Percentiles rank a stretch among this genome's conserved stretches.
These are phyloP conservation scores for Lactuca sativa DNA, from an alignment of 129 eudicot species.

Conservation along the genomic window DNA sequence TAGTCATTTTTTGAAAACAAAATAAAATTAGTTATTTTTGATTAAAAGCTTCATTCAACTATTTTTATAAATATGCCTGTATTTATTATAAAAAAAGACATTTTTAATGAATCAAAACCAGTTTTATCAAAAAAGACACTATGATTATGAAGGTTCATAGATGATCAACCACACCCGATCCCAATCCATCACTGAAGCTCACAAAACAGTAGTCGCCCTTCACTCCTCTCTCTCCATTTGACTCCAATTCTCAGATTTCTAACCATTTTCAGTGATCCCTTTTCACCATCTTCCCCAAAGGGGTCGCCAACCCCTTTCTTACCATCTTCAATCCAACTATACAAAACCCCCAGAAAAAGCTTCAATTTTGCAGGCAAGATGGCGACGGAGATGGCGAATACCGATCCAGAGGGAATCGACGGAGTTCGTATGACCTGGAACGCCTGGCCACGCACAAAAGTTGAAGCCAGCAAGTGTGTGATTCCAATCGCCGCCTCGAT, in stretches of 20 bases:
- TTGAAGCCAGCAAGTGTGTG: constrained; percentile 77
- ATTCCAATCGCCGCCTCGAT: constrained; percentile 91
- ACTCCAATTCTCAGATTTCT: constrained; percentile 9
- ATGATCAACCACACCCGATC: not conserved
- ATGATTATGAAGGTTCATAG: not conserved
- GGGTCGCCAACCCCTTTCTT: constrained; percentile 13
- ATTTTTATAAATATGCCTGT: too few relatives aligned
- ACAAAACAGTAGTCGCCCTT: constrained; percentile 3
- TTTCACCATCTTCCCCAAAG: constrained; percentile 9
- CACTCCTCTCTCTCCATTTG: constrained; percentile 7
- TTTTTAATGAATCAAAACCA: not conserved
- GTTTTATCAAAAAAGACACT: too few relatives aligned
- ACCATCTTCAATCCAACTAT: not conserved
- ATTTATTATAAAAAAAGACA: too few relatives aligned
- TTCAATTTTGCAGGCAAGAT: constrained; percentile 17
- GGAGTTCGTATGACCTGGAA: constrained; percentile 92
- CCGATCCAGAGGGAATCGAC: constrained; percentile 86
- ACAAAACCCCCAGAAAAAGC: constrained; percentile 13
- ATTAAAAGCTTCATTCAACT: too few relatives aligned
- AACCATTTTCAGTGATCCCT: constrained; percentile 10
- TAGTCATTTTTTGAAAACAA: too few relatives aligned
- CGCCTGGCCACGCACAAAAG: constrained; percentile 79
- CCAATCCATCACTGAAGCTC: constrained; percentile 6
- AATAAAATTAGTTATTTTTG: too few relatives aligned
- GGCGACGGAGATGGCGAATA: constrained; percentile 66